Percentiles rank a stretch among this genome's conserved stretches.
phyloP scores from a whole-genome alignment of 2,329 filamentous ascomycete genomes.

The Teratosphaeria zuluensis region DNA sequence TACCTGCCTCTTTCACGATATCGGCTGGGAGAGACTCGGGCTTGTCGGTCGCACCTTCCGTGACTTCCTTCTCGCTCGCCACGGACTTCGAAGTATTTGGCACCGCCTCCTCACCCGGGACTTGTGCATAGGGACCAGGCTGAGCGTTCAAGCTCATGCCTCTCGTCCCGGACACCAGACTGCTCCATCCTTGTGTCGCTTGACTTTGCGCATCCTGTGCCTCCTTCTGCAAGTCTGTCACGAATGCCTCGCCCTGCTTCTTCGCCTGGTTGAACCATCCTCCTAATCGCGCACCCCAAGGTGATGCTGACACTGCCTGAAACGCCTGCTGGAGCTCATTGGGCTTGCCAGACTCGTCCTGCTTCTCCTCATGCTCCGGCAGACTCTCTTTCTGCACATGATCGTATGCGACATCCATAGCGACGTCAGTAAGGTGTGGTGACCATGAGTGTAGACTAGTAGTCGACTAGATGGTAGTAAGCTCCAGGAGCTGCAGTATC shows the following conservation, averaged over 20 bases:
- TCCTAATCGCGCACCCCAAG: constrained; percentile 82
- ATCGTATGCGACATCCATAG: constrained; percentile 95
- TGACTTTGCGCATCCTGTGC: constrained; percentile 59
- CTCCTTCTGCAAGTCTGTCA: constrained; percentile 74
- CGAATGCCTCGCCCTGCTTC: constrained; percentile 82
- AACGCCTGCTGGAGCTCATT: constrained; percentile 90
- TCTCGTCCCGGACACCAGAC: constrained; percentile 25
- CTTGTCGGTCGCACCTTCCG: constrained; percentile 14
- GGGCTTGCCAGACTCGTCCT: neutral
- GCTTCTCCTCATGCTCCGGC: constrained; percentile 27
- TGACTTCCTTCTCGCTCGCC: neutral
- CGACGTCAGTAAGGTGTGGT: neutral
- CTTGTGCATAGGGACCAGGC: constrained; percentile 6
- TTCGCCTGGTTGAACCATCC: constrained; percentile 86
- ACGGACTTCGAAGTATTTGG: constrained; percentile 3
- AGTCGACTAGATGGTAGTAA: neutral
- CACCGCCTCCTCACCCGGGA: constrained; percentile 23
- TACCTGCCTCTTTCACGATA: constrained; percentile 46
- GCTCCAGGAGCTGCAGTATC: neutral
- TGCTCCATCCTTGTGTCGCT: constrained; percentile 70
- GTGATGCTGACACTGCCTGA: constrained; percentile 80
- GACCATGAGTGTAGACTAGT: neutral
- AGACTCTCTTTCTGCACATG: constrained; percentile 74
- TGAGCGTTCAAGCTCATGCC: constrained; percentile 17
- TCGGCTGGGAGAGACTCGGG: constrained; percentile 40